Evolutionary conservation across 2,329 filamentous ascomycete species (phyloP).

Genomic region (Chrysosporium keratinophilum): DNA sequence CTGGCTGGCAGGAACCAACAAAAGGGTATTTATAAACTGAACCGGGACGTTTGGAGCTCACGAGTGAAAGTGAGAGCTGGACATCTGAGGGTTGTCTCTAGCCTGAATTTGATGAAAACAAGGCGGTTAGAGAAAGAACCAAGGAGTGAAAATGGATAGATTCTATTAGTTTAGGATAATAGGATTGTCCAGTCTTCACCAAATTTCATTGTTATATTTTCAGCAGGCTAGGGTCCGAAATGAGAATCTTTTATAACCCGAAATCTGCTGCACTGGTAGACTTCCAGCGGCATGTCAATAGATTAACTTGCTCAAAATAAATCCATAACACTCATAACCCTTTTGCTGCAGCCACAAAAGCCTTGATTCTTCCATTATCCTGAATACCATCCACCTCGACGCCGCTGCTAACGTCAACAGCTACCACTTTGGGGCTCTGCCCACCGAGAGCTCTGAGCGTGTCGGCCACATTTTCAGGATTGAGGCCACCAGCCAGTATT

Average conservation of each 20-base stretch:
- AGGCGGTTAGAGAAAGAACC: not conserved
- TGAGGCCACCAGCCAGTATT: constrained; percentile 75
- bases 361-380: constrained; percentile 65
- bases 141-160: not conserved
- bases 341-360: constrained; percentile 70
- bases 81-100: not conserved
- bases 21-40: not conserved
- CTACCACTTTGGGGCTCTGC: constrained; percentile 55
- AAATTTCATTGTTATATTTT: not conserved
- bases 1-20: not conserved
- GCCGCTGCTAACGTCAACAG: constrained; percentile 88
- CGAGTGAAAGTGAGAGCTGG: not conserved
- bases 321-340: constrained; percentile 26
- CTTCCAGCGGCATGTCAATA: not conserved
- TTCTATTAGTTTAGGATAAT: not conserved
- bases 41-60: not conserved
- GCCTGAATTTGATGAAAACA: not conserved
- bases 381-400: constrained; percentile 79
- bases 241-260: not conserved
- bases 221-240: not conserved
- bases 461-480: constrained; percentile 63
- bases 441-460: constrained; percentile 55
- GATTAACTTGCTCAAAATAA: not conserved
- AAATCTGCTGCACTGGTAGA: not conserved
- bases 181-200: not conserved